These are phyloP conservation scores for Mycena crocata DNA, from an alignment of 768 basidiomycete species.

Conservation along the genomic window DNA sequence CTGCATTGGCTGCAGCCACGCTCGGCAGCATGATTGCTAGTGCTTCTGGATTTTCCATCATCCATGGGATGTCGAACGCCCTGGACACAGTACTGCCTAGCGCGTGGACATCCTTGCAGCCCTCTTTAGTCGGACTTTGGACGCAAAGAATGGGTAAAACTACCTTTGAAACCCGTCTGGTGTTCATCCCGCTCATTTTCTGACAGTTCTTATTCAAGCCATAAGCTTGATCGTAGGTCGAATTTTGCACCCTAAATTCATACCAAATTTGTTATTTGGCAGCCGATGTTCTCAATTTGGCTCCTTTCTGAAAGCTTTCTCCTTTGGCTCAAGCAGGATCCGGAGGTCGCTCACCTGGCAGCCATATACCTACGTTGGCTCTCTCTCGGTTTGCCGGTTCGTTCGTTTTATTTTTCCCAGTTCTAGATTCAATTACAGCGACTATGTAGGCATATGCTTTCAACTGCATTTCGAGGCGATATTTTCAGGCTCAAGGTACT, in stretches of 20 bases:
- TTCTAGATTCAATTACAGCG: background rate
- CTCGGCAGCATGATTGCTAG: slow-evolving; percentile 1
- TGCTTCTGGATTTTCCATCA: slow-evolving; percentile 60
- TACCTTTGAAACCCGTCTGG: background rate
- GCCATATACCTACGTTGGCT: background rate
- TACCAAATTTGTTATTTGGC: background rate
- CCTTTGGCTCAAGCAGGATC: background rate
- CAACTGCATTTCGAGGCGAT: background rate
- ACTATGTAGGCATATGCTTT: background rate
- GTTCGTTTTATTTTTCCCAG: background rate
- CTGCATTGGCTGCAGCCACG: background rate
- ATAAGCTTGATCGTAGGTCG: background rate
- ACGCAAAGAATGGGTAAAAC: slow-evolving; percentile 67
- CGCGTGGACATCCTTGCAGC: slow-evolving; percentile 78
- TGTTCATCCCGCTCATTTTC: background rate
- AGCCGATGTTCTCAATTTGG: slow-evolving; percentile 3
- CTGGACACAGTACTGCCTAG: slow-evolving; percentile 80
- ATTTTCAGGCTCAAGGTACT: slow-evolving; percentile 5
- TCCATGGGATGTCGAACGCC: slow-evolving; percentile 69
- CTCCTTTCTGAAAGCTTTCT: background rate
- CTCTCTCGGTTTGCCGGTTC: background rate
- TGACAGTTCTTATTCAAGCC: background rate
- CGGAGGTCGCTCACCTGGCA: background rate
- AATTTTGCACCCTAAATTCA: too few relatives aligned
- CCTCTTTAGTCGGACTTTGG: slow-evolving; percentile 74